phyloP scores from a whole-genome alignment of 2,329 filamentous ascomycete species.

The Neonectria faginata region DNA sequence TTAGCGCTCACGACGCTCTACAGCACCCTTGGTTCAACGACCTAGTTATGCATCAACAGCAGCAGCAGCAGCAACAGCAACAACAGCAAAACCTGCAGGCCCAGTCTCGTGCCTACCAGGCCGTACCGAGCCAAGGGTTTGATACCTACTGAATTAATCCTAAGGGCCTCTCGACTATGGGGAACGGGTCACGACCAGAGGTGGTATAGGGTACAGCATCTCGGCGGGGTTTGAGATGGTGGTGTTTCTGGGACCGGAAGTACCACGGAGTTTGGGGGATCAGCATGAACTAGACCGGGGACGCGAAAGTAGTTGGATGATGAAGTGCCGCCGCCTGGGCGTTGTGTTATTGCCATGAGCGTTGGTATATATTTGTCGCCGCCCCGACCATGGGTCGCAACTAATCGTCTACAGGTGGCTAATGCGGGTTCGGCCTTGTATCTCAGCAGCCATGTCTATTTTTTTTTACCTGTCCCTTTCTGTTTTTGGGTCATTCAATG shows the following conservation, averaged over 20 bases:
- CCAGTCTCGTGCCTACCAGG: constrained; percentile 56
- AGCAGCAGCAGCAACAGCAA: constrained; percentile 49
- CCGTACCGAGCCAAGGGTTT: constrained; percentile 54
- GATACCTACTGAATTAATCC: constrained; percentile 49
- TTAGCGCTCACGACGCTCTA: constrained; percentile 87
- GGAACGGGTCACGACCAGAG: constrained; percentile 6
- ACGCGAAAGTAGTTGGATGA: constrained; percentile 35
- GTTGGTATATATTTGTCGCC: constrained; percentile 18
- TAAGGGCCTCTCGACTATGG: not conserved
- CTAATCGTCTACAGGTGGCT: constrained; percentile 32
- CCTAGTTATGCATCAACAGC: constrained; percentile 68
- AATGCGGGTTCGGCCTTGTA: constrained; percentile 22
- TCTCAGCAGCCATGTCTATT: constrained; percentile 27
- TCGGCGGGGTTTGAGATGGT: constrained; percentile 12
- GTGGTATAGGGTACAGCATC: constrained; percentile 10
- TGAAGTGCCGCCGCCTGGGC: constrained; percentile 20
- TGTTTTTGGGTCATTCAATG: constrained; percentile 41
- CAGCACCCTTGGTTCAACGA: constrained; percentile 94
- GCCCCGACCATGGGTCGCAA: constrained; percentile 15
- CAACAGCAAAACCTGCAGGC: constrained; percentile 55
- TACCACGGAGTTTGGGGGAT: constrained; percentile 40
- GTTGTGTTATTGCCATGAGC: constrained; percentile 15
- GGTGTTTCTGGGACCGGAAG: constrained; percentile 24
- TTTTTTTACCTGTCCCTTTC: constrained; percentile 7
- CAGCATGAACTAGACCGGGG: constrained; percentile 41